These are phyloP conservation scores for Erodium maritimum DNA, from an alignment of 345 rosid species.

Conservation along the genomic window DNA sequence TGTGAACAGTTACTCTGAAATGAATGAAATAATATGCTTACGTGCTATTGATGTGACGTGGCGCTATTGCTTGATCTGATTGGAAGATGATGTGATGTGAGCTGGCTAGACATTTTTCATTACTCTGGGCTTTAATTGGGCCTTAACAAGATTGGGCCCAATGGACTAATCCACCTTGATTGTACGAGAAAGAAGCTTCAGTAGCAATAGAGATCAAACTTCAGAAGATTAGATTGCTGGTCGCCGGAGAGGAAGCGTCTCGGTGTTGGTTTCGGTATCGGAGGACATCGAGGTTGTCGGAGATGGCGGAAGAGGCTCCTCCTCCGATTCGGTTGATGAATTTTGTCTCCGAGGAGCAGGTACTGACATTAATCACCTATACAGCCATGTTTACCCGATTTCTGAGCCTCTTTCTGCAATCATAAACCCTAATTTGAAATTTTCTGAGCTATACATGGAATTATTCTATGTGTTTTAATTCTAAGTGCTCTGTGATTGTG, in stretches of 20 bases:
- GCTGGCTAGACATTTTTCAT: neutral
- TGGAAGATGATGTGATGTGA: neutral
- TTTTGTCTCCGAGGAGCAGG: slow-evolving; percentile 92
- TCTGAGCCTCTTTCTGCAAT: neutral
- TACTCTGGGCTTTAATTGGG: neutral
- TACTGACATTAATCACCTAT: slow-evolving; percentile 3
- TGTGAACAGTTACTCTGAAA: neutral
- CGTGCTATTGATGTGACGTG: neutral
- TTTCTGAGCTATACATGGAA: neutral
- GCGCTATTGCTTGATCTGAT: neutral
- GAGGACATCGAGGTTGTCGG: slow-evolving; percentile 1
- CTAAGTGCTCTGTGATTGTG: neutral
- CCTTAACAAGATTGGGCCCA: neutral
- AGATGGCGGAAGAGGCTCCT: slow-evolving; percentile 59
- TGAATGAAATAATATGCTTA: neutral
- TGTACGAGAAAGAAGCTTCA: no score
- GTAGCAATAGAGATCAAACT: no score
- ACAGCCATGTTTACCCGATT: neutral
- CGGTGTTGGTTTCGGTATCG: neutral
- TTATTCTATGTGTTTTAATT: neutral
- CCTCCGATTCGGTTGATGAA: slow-evolving; percentile 63
- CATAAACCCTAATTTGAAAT: slow-evolving; percentile 3
- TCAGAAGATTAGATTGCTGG: no score
- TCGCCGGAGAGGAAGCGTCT: neutral
- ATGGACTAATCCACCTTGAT: neutral